A percentile compares a stretch with the other conserved stretches of the same genome.
Conservation (phyloP, 176 grass and related monocot species). For the Paspalum notatum region DNA sequence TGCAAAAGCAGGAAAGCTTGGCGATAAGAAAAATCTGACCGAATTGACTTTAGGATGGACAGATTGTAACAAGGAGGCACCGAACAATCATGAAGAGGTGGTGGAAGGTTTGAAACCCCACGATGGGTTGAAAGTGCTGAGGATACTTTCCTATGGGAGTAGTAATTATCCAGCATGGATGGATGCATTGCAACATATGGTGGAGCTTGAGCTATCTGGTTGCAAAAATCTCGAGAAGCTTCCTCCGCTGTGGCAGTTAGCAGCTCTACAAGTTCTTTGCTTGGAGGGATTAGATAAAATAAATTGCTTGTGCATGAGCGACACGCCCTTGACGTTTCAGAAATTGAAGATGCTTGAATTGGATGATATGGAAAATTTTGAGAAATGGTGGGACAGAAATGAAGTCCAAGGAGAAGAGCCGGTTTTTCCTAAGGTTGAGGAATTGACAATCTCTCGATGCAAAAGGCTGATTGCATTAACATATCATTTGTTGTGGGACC, state of each 20-base stretch:
- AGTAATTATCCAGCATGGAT: neutral
- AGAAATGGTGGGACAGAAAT: neutral
- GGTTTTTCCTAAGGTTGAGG: neutral
- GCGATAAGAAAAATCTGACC: neutral
- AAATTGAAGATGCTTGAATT: neutral
- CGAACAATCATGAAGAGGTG: neutral
- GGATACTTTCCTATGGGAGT: rapidly evolving
- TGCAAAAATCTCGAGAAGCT: neutral
- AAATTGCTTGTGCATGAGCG: neutral
- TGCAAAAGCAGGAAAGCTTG: neutral
- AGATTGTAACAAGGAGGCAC: neutral
- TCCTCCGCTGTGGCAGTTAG: neutral
- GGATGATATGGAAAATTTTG: rapidly evolving
- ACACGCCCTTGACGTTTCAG: neutral
- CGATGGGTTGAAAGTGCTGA: neutral
- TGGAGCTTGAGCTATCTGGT: neutral
- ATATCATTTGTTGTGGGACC: too few relatives aligned
- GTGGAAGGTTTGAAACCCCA: neutral
- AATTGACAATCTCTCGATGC: neutral
- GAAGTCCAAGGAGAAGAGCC: neutral
- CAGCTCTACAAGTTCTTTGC: neutral
- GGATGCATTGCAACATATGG: neutral
- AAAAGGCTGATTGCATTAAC: neutral
- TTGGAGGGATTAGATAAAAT: neutral
- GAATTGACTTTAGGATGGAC: neutral